Base-by-base conservation (phyloP, 2,329 filamentous ascomycete genomes). In the Cyclaneusma minus region DNA sequence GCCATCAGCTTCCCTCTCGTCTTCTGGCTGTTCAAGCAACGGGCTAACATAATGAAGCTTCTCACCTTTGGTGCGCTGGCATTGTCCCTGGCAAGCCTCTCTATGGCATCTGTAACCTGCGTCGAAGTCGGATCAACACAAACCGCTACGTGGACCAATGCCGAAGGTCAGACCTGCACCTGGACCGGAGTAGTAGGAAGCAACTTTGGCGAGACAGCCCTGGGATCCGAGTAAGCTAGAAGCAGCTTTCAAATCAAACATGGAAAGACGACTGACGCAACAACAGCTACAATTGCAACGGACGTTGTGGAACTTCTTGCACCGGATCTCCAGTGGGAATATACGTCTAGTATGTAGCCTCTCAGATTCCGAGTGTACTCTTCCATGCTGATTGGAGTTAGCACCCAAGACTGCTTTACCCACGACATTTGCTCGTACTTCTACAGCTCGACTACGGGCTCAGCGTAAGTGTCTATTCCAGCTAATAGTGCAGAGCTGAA, bases 361-460 rank as follows among this genome's bases (percentile, higher is more conserved):
- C n/a, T 19, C 10, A 16, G 10, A 9, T 5, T 18, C 11, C 8
- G 3, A n/a, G 16, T n/a, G n/a, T n/a, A n/a, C n/a, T n/a, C n/a
- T n/a, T n/a, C n/a, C n/a, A n/a, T n/a, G n/a, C n/a, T n/a, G n/a
- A n/a, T n/a, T n/a, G n/a, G n/a, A n/a, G n/a, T n/a, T 15, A 35
- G 35, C 30, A 62, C 58, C 0, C 59, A 61, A 32, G 55, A 63
- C 25, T 63, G 60, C 36, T 62, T 58, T 35, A 55, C 52, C 0
- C 60, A 63, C 28, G 60, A 63, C 25, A 52, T 63, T 8, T 64
- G 60, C 39, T 61, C 56, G 4, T 63, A 56, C 34, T 63, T 63
- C 31, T 53, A 62, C 16, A 54, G 54, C 26, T 56, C 59, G 2
- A 53, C 44, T n/a, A 55, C 56, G 6, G 59, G 59, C 3, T 43